Conservation (phyloP, 2,329 filamentous ascomycete species). For the Aureobasidium sp. region DNA sequence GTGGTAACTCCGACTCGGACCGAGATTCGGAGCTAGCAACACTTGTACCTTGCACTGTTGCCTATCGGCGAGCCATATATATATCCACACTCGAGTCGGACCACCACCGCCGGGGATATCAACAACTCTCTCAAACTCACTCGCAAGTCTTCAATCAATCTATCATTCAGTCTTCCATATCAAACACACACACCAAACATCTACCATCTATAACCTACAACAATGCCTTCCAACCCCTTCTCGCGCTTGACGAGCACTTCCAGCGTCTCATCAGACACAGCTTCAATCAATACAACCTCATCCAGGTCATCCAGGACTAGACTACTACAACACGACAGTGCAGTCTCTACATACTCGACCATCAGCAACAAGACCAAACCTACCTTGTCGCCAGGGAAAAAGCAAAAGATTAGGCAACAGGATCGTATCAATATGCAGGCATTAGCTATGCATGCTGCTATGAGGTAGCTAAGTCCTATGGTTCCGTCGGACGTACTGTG, state of each 20-base stretch:
- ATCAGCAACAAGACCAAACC: not conserved
- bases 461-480: constrained; percentile 8
- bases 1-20: not conserved
- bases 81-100: not conserved
- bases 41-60: constrained; percentile 1
- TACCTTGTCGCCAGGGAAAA: constrained; percentile 1
- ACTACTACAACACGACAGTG: not conserved
- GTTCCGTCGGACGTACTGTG: too few species aligned
- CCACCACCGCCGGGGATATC: not conserved
- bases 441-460: constrained; percentile 5
- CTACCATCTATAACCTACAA: not conserved
- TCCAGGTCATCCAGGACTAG: constrained; percentile 7
- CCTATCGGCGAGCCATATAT: not conserved
- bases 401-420: constrained; percentile 10
- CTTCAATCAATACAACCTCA: constrained; percentile 16
- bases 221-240: constrained; percentile 18
- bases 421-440: constrained; percentile 4
- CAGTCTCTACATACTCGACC: not conserved
- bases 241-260: not conserved
- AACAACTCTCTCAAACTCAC: not conserved
- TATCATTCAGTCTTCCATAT: not conserved
- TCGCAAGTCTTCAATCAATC: not conserved
- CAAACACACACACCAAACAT: not conserved
- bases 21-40: not conserved
- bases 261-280: not conserved